These are phyloP conservation scores for Sarocladium oryzae DNA, from an alignment of 2,329 filamentous ascomycete species.

Conservation along the genomic window DNA sequence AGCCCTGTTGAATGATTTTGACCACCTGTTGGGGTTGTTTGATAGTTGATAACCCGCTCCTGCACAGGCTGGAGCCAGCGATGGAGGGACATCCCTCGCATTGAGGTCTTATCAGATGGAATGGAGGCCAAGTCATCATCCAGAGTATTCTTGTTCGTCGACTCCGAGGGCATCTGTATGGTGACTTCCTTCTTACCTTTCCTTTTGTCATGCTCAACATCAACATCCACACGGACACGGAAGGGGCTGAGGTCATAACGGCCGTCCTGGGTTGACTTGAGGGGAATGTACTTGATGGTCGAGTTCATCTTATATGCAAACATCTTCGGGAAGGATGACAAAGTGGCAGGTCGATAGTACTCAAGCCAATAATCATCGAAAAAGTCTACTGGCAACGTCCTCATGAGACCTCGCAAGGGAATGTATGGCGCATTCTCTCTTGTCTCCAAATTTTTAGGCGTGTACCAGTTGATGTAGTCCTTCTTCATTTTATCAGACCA, in stretches of 20 bases:
- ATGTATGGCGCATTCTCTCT: slow-evolving; percentile 46
- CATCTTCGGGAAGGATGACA: slow-evolving; percentile 88
- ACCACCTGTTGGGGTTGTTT: not conserved
- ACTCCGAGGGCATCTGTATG: not conserved
- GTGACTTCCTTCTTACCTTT: slow-evolving; percentile 57
- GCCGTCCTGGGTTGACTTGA: slow-evolving; percentile 64
- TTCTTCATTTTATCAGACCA: slow-evolving; percentile 58
- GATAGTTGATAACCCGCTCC: slow-evolving; percentile 9
- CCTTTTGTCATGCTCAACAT: slow-evolving; percentile 56
- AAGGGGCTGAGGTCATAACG: slow-evolving; percentile 86
- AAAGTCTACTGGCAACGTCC: slow-evolving; percentile 44
- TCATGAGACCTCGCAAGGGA: slow-evolving; percentile 28
- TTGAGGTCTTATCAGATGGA: slow-evolving; percentile 30
- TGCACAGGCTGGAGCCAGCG: slow-evolving; percentile 52
- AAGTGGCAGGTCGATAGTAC: slow-evolving; percentile 82
- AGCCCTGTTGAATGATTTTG: slow-evolving; percentile 9
- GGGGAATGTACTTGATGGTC: slow-evolving; percentile 74
- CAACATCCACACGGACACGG: slow-evolving; percentile 61
- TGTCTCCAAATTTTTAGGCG: slow-evolving; percentile 61
- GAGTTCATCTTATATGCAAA: slow-evolving; percentile 91
- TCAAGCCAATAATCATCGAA: slow-evolving; percentile 97
- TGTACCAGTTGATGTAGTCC: slow-evolving; percentile 89
- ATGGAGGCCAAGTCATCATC: slow-evolving; percentile 36
- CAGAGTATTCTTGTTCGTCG: not conserved
- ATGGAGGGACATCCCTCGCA: slow-evolving; percentile 48